These are phyloP conservation scores for Penicillium decumbens DNA, from an alignment of 2,329 filamentous ascomycete species.

Conservation along the genomic window DNA sequence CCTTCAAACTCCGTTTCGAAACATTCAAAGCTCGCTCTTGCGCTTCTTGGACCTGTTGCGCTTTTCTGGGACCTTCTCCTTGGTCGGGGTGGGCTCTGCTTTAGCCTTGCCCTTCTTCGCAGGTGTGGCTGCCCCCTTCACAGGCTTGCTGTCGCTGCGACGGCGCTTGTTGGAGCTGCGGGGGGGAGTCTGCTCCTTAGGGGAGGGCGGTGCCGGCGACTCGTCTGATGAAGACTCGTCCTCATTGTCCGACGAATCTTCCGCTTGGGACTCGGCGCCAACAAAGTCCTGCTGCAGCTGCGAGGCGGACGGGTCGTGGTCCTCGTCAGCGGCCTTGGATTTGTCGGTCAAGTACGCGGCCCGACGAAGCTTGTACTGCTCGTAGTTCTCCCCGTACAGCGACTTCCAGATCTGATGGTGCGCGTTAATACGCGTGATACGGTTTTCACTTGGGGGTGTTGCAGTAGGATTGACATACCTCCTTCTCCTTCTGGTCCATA, in stretches of 20 bases:
- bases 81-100: conserved; percentile 19
- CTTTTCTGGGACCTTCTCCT: conserved; percentile 35
- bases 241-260: conserved; percentile 20
- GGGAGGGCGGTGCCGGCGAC: conserved; percentile 33
- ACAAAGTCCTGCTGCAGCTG: conserved; percentile 43
- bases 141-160: conserved; percentile 37
- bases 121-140: conserved; percentile 30
- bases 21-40: conserved; percentile 40
- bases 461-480: conserved; percentile 42
- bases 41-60: conserved; percentile 45
- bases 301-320: conserved; percentile 40
- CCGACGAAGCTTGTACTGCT: conserved; percentile 53
- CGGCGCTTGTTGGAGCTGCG: conserved; percentile 42
- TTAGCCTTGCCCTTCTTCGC: conserved; percentile 12
- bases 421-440: not conserved
- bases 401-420: conserved; percentile 49
- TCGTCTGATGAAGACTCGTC: conserved; percentile 22
- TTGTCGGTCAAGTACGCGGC: conserved; percentile 54
- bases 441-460: not conserved
- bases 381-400: conserved; percentile 55
- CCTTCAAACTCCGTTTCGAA: not conserved
- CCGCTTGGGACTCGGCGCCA: conserved; percentile 26
- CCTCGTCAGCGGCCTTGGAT: conserved; percentile 32
- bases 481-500: conserved; percentile 70
- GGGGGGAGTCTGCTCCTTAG: conserved; percentile 43